Evolutionary conservation across 1,139 yeast genomes (phyloP), one percentile per base, ranked within the genome.

Genomic region (Citeromyces siamensis): DNA sequence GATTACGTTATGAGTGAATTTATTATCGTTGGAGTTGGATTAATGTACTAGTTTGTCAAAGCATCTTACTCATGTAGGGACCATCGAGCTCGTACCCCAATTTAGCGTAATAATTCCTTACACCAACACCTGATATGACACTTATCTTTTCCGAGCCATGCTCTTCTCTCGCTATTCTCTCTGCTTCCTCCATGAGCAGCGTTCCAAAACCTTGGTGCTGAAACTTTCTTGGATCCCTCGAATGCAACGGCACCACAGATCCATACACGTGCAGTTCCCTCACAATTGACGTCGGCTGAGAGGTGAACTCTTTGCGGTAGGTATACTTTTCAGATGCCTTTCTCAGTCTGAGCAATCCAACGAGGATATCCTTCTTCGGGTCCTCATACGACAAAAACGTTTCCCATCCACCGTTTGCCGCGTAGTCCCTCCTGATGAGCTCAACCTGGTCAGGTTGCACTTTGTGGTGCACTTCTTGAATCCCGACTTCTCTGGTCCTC

Each of bases 161-260:
- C 56, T 90, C 99, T 52, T 88, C 95, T 39, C 76, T 70, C 2
- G 99, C 94, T 41, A 90, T 90, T 47, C 96, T 70, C 49, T 86
- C 97, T 3, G 98, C 98, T 58, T 90, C 98, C 59, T 93, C 98
- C 98, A 90, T 90, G 40, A 90, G 62, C 49, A 90, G 66, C 2
- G 98, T 88, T 43, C 99, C 99, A 55, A 90, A 90, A 14, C 99
- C 99, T 67, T 93, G 98, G 64, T 90, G 99, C 64, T 90, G 99
- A 64, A 90, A 90, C 58, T 90, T 90, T 51, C 95, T 72, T 37
- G 98, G 98, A 58, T 90, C 98, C 48, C 97, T 71, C n/a, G 94
- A 82, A 56, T 93, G 98, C 44, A 90, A 62, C 2, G 99, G 98
- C 23, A 90, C 99, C 19, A 88, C 97, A 3, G 95, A 83, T 6